A percentile compares a stretch with the other conserved stretches of the same genome.
phyloP scores from a whole-genome alignment of 1,139 yeast genomes.

The Zygoascus sp. region DNA sequence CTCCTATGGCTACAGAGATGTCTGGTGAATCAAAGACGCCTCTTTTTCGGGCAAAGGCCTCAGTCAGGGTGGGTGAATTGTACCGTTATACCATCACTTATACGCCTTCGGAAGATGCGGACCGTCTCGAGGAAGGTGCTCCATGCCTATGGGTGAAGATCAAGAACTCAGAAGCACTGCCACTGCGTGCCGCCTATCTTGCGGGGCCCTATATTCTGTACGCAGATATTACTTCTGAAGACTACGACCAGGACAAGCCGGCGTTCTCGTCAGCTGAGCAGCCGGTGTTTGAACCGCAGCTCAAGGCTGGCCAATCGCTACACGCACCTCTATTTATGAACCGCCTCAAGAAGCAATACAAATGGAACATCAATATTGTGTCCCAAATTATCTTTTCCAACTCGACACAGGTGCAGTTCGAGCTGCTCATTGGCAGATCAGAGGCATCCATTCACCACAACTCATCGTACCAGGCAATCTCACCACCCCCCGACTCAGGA shows the following conservation, averaged over 20 bases:
- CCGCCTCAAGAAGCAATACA: conserved; percentile 45
- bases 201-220: conserved; percentile 90
- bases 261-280: conserved; percentile 63
- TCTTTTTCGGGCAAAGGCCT: conserved; percentile 38
- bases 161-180: conserved; percentile 66
- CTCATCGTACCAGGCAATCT: neutral
- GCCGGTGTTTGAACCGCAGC: conserved; percentile 69
- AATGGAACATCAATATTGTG: conserved; percentile 82
- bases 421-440: conserved; percentile 55
- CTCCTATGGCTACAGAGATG: too few relatives aligned
- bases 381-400: conserved; percentile 79
- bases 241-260: conserved; percentile 56
- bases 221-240: conserved; percentile 69
- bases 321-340: conserved; percentile 48
- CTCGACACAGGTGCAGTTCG: conserved; percentile 65
- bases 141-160: conserved; percentile 55
- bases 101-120: conserved; percentile 33
- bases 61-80: conserved; percentile 54
- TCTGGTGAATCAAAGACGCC: neutral
- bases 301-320: conserved; percentile 65
- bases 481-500: conserved; percentile 10
- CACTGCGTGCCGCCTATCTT: conserved; percentile 80
- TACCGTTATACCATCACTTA: conserved; percentile 47
- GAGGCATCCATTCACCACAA: conserved; percentile 23
- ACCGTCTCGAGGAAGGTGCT: conserved; percentile 18